Evolutionary conservation across 2,329 filamentous ascomycete species (phyloP), one percentile per base, ranked within the genome.

Genomic region (Aspergillus vadensis): DNA sequence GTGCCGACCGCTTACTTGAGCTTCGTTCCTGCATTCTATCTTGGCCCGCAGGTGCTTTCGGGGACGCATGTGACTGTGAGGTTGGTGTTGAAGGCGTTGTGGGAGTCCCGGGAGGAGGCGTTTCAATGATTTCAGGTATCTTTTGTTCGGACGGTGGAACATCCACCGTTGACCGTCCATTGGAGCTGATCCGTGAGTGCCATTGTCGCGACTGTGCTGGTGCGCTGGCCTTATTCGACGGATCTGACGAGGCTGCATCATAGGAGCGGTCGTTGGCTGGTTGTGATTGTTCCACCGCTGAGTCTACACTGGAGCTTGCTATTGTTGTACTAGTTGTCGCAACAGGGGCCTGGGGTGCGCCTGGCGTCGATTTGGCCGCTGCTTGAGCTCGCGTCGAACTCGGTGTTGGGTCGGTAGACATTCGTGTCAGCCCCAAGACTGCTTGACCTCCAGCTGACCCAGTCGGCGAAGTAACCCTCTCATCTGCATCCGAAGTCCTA

Each of bases 41-140:
- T 39, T 64, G 59, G 52, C 65, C 64, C 30, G 66, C 55, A 1
- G 70, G 67, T 25, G 52, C 60, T 60, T 81, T 81, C 39, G 81
- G 84, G 81, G 54, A 82, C 74, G 54, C 76, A 73, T 32, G 68
- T 69, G 52, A 67, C 49, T 72, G 78, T 63, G 73, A 56, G 68
- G 66, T 61, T 67, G 77, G 52, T 52, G 51, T 64, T 21, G 65
- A 23, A 32, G 70, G 62, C 41, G 62, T 55, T 58, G 62, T 65
- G 43, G 58, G 63, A n/a, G 80, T 74, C 51, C 84, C 80, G 5
- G 77, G 70, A 2, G 85, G 79, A 14, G 86, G 85, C 1, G 89
- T 89, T 72, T 93, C 90, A 57, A 86, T 73, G 59, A 86, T 85
- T 54, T 85, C 80, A 10, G 85, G 85, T 14, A 86, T 77, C 21